Conservation (phyloP, 179 eudicot species). For the Monotropa hypopitys region DNA sequence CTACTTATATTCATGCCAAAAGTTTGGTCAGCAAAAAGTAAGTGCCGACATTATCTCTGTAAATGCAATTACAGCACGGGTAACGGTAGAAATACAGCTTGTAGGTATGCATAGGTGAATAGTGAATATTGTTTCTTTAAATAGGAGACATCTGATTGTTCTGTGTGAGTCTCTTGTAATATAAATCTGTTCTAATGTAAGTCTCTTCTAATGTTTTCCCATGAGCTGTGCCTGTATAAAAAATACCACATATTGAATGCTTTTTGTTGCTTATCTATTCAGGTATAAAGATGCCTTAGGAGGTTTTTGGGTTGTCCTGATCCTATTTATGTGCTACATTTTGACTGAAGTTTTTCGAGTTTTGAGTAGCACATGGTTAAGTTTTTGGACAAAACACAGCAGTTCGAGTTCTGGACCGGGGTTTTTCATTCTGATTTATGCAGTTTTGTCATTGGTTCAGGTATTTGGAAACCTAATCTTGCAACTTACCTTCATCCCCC, state of each 20-base stretch:
- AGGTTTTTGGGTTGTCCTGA: conserved; percentile 81
- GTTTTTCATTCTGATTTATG: conserved; percentile 63
- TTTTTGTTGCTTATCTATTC: conserved; percentile 4
- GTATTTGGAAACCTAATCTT: conserved; percentile 21
- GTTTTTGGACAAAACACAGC: conserved; percentile 78
- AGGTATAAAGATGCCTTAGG: conserved; percentile 92
- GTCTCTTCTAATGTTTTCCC: not conserved
- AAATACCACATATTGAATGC: conserved; percentile 13
- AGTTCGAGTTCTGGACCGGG: conserved; percentile 35
- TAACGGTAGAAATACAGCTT: not conserved
- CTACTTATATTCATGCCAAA: not conserved
- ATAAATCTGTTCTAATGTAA: not conserved
- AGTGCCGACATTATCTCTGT: not conserved
- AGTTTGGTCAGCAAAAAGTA: not conserved
- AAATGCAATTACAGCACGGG: not conserved
- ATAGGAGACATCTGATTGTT: not conserved
- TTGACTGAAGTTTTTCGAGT: conserved; percentile 62
- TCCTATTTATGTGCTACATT: conserved; percentile 63
- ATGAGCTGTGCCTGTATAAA: not conserved
- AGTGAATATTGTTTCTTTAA: not conserved
- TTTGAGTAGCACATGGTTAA: conserved; percentile 89
- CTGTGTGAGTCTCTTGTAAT: not conserved
- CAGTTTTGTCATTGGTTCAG: conserved; percentile 75
- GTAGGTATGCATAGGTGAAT: not conserved
- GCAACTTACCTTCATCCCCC: not conserved